Evolutionary conservation across 495 filamentous ascomycete genomes (phyloP).

Genomic region (Aspergillus sclerotiicarbonarius): DNA sequence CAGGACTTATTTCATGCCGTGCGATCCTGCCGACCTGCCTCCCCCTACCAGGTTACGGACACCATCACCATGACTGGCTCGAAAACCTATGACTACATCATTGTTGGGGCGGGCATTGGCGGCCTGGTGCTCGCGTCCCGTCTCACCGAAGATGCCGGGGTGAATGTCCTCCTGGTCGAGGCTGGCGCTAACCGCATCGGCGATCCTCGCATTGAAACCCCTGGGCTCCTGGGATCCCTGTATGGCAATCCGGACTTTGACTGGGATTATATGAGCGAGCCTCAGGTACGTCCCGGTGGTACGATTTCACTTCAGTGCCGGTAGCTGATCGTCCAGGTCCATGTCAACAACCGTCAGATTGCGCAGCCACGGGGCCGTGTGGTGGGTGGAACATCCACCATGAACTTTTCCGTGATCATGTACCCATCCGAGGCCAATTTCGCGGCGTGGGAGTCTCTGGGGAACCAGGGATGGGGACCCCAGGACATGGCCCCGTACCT

Average conservation of each 20-base stretch:
- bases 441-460: slow-evolving; percentile 53
- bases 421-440: slow-evolving; percentile 35
- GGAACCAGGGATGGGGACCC: slow-evolving; percentile 50
- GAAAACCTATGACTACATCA: slow-evolving; percentile 32
- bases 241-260: slow-evolving; percentile 51
- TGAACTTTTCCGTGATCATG: slow-evolving; percentile 35
- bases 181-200: slow-evolving; percentile 44
- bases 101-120: slow-evolving; percentile 44
- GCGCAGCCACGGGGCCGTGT: slow-evolving; percentile 33
- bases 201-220: slow-evolving; percentile 43
- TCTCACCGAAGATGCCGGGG: slow-evolving; percentile 42
- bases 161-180: slow-evolving; percentile 51
- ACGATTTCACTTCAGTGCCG: not conserved
- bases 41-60: not conserved
- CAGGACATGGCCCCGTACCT: slow-evolving; percentile 47
- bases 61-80: slow-evolving; percentile 6
- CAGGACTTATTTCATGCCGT: not conserved
- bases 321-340: not conserved
- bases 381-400: slow-evolving; percentile 54
- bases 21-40: not conserved
- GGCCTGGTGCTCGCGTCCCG: slow-evolving; percentile 48
- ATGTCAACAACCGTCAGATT: slow-evolving; percentile 23
- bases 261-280: slow-evolving; percentile 51
- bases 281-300: slow-evolving; percentile 38
- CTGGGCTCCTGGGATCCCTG: slow-evolving; percentile 36